Base-by-base conservation (phyloP, 345 rosid genomes). In the Lumnitzera racemosa region DNA sequence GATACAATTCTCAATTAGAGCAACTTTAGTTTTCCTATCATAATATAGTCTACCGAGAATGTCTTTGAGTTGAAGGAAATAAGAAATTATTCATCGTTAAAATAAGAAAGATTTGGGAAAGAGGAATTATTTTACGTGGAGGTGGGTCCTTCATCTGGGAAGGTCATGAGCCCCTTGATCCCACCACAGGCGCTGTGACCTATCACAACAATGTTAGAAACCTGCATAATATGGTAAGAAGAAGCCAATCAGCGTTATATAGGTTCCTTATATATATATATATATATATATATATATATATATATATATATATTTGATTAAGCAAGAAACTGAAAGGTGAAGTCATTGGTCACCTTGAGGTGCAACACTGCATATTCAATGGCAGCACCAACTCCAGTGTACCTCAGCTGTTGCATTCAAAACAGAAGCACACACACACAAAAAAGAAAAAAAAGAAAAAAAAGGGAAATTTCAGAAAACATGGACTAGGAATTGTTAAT, bases 111-210 rank as follows among this genome's bases (percentile, higher is more conserved):
- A 53, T 24, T 3, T 20, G 27, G 49, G 11, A 29, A 27, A 23
- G 24, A 25, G 27, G 25, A 4, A 15, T 13, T 53, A 67, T 50
- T 20, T 20, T 78, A 91, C 98, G 98, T 91, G 25, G 96, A 78
- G 69, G 62, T 72, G 48, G 61, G 68, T 63, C 96, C 96, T 49
- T 92, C 95, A 46, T 47, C 76, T 12, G 87, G 72, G 84, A 87
- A 81, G 47, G 96, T 77, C 99, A 92, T 87, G 50, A 92, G 91
- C 15, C 96, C 99, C 76, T 92, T 89, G 65, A 92, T 92, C 23
- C 98, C 99, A 70, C 99, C 98, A 59, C 98, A 92, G 66, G 74
- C 72, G 53, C 99, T 87, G 86, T 92, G 99, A 0, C 98, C 96
- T 48, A 92, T 87, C 43, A 92, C 86, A 56, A 94, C 88, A 52